These are phyloP conservation scores for Neurospora sp. DNA, from an alignment of 495 filamentous ascomycete genomes.

Conservation along the genomic window DNA sequence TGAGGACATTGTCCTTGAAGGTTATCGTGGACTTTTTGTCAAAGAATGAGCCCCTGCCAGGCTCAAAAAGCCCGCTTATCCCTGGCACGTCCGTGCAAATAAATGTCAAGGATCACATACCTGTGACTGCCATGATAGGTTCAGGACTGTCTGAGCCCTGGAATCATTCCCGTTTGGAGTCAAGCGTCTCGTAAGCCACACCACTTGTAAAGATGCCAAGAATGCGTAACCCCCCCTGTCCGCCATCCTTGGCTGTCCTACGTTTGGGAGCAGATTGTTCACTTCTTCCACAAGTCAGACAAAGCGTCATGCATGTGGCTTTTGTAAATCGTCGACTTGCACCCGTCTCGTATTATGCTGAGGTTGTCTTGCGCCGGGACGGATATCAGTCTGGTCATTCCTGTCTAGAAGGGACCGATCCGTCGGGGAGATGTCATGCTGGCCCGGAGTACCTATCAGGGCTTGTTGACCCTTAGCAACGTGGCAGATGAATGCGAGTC, in stretches of 20 bases:
- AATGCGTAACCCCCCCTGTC: conserved; percentile 2
- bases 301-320: background rate
- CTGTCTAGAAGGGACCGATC: background rate
- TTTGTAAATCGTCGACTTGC: background rate
- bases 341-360: background rate
- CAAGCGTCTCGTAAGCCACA: conserved; percentile 6
- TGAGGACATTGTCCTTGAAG: conserved; percentile 5
- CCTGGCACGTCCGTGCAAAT: conserved; percentile 10
- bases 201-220: background rate
- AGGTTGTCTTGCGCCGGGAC: background rate
- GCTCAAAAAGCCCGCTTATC: conserved; percentile 6
- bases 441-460: background rate
- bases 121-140: conserved; percentile 6
- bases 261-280: background rate
- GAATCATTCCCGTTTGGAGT: conserved; percentile 6
- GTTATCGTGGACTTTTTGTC: conserved; percentile 7
- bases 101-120: conserved; percentile 13
- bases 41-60: conserved; percentile 14
- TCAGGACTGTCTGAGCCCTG: conserved; percentile 9
- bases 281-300: background rate
- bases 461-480: background rate
- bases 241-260: background rate
- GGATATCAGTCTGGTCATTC: background rate
- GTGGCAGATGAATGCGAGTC: background rate
- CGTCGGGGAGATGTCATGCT: background rate